Evolutionary conservation across 768 basidiomycete species (phyloP), one percentile per base, ranked within the genome.

Genomic region (Psilocybe cubensis): DNA sequence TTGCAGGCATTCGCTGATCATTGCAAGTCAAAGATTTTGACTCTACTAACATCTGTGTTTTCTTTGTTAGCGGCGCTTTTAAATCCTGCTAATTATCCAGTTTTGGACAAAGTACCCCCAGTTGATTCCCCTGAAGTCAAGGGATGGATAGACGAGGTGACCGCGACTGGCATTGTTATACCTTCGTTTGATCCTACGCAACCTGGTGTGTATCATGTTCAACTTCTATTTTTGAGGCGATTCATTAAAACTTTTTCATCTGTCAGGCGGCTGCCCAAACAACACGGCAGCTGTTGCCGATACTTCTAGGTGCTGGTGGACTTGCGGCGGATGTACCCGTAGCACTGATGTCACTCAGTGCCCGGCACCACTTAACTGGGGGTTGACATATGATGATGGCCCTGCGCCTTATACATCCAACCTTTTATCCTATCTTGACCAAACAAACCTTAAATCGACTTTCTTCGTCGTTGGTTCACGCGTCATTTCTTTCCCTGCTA

Each of bases 401-500:
- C 94, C 94, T 3, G 84, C 86, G 10, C 85, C 76, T 41, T 88
- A 91, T 73, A 94, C 92, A 1, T 81, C 90, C 11, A 76, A 87
- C 42, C 80, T 96, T 8, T 76, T 96, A 58, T 68, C 79, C 52
- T 94, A 90, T 72, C 78, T 94, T 29, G 80, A 87, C 57, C 68
- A 81, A 41, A 66, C 79, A 48, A 74, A 86, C 49, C 77, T 96
- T 69, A 87, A 84, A 68, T 82, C 91, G 2, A 96, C 94, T 1
- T 94, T 96, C 80, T 96, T 94, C 71, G 82, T 86, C 58, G 90
- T 94, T 58, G 92, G 94, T 45, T 94, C 92, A 18, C 86, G 93
- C 50, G 85, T 76, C 44, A 81, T 93, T 60, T 86, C 85, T 0
- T 83, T 85, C 70, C 92, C 92, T 1, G 70, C 75, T 21, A 84